phyloP scores from a whole-genome alignment of 257 asterid genomes.

The Salvia miltiorrhiza region DNA sequence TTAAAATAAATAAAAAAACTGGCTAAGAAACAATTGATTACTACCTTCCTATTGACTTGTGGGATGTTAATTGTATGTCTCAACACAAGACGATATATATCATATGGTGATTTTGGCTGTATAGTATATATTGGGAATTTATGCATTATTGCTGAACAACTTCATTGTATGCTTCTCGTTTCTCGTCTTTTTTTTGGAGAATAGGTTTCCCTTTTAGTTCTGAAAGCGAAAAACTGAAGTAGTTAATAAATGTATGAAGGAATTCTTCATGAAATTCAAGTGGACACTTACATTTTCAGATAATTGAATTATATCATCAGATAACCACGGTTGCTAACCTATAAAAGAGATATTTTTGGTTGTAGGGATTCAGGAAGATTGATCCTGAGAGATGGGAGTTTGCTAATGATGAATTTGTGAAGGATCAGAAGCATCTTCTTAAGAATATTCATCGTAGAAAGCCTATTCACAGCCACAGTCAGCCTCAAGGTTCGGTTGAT shows the following conservation, averaged over 20 bases:
- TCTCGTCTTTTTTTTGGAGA: neutral
- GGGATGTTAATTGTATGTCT: neutral
- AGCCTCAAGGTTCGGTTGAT: conserved; percentile 73
- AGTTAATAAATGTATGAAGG: neutral
- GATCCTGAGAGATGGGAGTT: conserved; percentile 98
- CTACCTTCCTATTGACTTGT: neutral
- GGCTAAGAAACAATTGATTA: neutral
- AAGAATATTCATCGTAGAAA: conserved; percentile 87
- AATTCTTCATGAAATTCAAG: conserved; percentile 4
- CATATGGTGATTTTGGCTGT: neutral
- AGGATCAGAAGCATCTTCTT: conserved; percentile 86
- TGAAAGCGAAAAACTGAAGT: neutral
- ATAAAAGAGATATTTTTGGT: neutral
- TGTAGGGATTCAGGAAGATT: conserved; percentile 87
- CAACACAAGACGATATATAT: neutral
- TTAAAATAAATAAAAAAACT: neutral
- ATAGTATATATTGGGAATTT: neutral
- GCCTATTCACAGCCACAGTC: conserved; percentile 97
- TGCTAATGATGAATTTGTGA: conserved; percentile 81
- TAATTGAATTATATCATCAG: neutral
- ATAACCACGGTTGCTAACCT: conserved; percentile 1
- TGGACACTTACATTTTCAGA: neutral
- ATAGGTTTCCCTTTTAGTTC: neutral
- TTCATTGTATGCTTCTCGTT: neutral
- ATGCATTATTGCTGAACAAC: neutral